phyloP scores from a whole-genome alignment of 2,329 filamentous ascomycete genomes.

The Pseudogymnoascus sp. region DNA sequence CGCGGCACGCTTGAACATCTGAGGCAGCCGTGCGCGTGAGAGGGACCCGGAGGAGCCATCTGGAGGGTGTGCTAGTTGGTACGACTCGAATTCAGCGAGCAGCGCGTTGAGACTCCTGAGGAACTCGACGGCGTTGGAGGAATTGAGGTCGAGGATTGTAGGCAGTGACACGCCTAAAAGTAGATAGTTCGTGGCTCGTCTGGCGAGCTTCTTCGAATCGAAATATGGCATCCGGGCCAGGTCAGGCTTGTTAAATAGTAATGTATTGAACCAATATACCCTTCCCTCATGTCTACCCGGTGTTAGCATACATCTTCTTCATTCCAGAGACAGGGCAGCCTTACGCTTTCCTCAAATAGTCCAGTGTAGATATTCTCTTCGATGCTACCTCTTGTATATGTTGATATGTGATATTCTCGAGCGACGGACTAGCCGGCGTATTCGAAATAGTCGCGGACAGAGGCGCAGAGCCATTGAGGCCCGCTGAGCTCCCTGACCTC shows the following conservation, averaged over 20 bases:
- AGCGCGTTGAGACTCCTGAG: constrained; percentile 79
- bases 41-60: constrained; percentile 64
- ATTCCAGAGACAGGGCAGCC: constrained; percentile 29
- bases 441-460: background rate
- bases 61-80: constrained; percentile 77
- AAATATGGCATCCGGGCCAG: constrained; percentile 78
- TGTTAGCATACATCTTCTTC: constrained; percentile 7
- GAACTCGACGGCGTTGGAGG: constrained; percentile 72
- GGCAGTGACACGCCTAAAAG: constrained; percentile 88
- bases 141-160: constrained; percentile 79
- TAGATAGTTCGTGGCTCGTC: constrained; percentile 88
- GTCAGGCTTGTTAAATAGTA: constrained; percentile 80
- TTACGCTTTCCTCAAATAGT: constrained; percentile 87
- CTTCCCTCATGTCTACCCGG: constrained; percentile 75
- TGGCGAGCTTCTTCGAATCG: constrained; percentile 72
- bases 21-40: constrained; percentile 68
- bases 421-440: constrained; percentile 24
- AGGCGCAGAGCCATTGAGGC: background rate
- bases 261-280: constrained; percentile 97
- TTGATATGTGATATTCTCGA: constrained; percentile 36
- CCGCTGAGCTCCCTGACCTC: constrained; percentile 12
- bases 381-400: constrained; percentile 77
- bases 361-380: constrained; percentile 88
- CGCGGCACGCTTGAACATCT: constrained; percentile 67
- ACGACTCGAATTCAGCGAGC: constrained; percentile 85